phyloP scores from a whole-genome alignment of 2,329 filamentous ascomycete species.

The Bretziella fagacearum region DNA sequence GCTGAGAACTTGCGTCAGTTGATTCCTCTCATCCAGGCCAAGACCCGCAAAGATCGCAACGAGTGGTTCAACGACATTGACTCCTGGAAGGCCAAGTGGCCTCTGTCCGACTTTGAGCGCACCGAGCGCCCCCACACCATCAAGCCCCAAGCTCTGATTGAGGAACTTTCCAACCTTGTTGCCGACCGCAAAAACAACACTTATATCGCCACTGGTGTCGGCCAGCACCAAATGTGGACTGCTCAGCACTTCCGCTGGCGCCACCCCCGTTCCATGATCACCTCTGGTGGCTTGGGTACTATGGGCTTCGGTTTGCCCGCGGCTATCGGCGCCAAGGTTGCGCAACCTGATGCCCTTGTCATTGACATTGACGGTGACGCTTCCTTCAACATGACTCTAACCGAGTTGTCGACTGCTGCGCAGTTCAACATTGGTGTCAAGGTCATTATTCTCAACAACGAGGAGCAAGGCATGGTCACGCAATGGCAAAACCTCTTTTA shows the following conservation, averaged over 20 bases:
- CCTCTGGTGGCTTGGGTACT: conserved; percentile 68
- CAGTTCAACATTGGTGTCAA: conserved; percentile 97
- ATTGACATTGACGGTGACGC: conserved; percentile 95
- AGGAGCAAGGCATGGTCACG: conserved; percentile 92
- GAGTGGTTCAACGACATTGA: conserved; percentile 86
- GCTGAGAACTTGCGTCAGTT: conserved; percentile 59
- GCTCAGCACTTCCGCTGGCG: conserved; percentile 96
- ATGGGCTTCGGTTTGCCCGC: conserved; percentile 94
- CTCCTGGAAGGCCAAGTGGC: conserved; percentile 83
- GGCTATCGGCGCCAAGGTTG: conserved; percentile 87
- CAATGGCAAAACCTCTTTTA: conserved; percentile 95
- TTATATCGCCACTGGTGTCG: conserved; percentile 84
- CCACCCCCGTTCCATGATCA: conserved; percentile 83
- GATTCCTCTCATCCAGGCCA: conserved; percentile 51
- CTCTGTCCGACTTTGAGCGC: conserved; percentile 64
- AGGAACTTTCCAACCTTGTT: conserved; percentile 74
- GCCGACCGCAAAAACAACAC: conserved; percentile 65
- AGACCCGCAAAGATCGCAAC: conserved; percentile 46
- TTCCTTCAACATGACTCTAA: conserved; percentile 98
- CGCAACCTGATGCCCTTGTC: conserved; percentile 59
- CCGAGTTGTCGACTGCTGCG: conserved; percentile 78
- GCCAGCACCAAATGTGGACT: conserved; percentile 97
- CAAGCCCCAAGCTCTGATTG: conserved; percentile 87
- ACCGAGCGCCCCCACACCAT: conserved; percentile 62
- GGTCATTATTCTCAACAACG: conserved; percentile 88